Evolutionary conservation across 108 stramenopile genomes (phyloP).

Genomic region (Skeletonema tropicum): DNA sequence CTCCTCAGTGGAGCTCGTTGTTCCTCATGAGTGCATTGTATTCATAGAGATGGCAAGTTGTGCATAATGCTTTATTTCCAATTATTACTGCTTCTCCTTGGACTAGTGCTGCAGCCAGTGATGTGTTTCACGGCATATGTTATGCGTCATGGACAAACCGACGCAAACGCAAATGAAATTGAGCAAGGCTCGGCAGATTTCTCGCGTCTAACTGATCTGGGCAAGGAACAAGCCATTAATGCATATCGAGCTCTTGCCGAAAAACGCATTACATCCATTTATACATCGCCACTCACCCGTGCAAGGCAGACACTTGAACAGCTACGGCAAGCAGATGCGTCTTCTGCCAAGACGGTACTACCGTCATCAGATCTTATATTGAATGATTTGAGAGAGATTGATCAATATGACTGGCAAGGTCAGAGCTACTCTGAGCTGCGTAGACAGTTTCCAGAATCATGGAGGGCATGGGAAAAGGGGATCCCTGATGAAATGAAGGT

Average conservation of each 20-base stretch:
- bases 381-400: slow-evolving; percentile 51
- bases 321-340: slow-evolving; percentile 5
- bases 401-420: slow-evolving; percentile 53
- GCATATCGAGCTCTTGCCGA: slow-evolving; percentile 8
- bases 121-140: slow-evolving; percentile 17
- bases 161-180: slow-evolving; percentile 42
- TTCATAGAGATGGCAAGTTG: no score
- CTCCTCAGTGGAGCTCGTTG: no score
- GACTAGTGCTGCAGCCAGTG: background rate
- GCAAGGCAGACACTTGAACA: slow-evolving; percentile 31
- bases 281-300: slow-evolving; percentile 41
- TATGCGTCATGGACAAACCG: slow-evolving; percentile 55
- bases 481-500: slow-evolving; percentile 36
- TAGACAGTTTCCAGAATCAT: slow-evolving; percentile 29
- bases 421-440: slow-evolving; percentile 23
- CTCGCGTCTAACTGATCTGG: slow-evolving; percentile 42
- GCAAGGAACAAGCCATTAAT: slow-evolving; percentile 42
- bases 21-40: no score
- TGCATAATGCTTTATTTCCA: no score
- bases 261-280: slow-evolving; percentile 16
- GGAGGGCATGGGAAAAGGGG: slow-evolving; percentile 43
- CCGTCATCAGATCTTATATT: slow-evolving; percentile 15
- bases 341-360: background rate
- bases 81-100: background rate
- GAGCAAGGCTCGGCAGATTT: slow-evolving; percentile 51